Conservation (phyloP, 208 protist genomes). For the Trypanosoma platydactyli region DNA sequence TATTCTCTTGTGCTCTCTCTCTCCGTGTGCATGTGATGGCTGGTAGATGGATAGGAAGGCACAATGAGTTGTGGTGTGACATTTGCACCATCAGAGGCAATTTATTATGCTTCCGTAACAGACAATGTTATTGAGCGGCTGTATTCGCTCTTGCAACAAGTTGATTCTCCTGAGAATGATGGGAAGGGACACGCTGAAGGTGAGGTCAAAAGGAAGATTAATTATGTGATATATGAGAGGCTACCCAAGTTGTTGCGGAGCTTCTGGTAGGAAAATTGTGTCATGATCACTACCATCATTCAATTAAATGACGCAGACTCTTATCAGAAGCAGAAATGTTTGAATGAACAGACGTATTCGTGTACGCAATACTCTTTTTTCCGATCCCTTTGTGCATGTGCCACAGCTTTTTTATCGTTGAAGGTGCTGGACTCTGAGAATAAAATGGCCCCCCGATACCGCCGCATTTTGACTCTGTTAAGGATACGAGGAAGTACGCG, state of each 20-base stretch:
- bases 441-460: background rate
- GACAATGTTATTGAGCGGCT: slow-evolving; percentile 1
- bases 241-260: slow-evolving; percentile 17
- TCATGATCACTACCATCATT: background rate
- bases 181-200: background rate
- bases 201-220: slow-evolving; percentile 4
- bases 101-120: slow-evolving; percentile 4
- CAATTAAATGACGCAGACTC: background rate
- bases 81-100: slow-evolving; percentile 7
- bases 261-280: slow-evolving; percentile 19
- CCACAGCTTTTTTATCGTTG: background rate
- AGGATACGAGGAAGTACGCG: background rate
- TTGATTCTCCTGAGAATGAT: background rate
- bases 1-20: slow-evolving; percentile 9
- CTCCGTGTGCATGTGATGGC: no score
- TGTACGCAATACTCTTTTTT: slow-evolving; percentile 14
- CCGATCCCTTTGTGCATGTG: slow-evolving; percentile 5
- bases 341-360: background rate
- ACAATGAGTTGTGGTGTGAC: background rate
- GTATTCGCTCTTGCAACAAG: background rate
- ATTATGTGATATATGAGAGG: slow-evolving; percentile 4
- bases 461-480: slow-evolving; percentile 1
- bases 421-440: background rate
- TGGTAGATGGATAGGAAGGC: no score
- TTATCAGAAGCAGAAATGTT: background rate